Evolutionary conservation across 352 stramenopile genomes (phyloP), one percentile per base, ranked within the genome.

Genomic region (Elongisporangium undulatum): DNA sequence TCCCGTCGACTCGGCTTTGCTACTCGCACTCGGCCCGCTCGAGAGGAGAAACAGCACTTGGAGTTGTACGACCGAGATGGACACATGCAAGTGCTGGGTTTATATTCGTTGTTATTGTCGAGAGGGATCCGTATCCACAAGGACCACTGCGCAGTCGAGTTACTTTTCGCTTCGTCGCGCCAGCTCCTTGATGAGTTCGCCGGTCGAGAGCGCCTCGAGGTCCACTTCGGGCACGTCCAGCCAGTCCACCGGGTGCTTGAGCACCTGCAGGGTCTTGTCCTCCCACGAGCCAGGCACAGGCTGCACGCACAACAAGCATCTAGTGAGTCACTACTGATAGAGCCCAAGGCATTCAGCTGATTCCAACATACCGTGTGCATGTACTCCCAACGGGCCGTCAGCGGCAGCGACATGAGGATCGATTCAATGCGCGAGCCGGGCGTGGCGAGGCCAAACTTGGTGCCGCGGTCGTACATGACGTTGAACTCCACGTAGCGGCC

Each of bases 401-500:
- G 75, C 13, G 97, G 97, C 23, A 99, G 80, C 68, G 96, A 99
- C 96, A 99, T 99, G 24, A 99, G 82, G 64, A 99, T 99, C 61
- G 90, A 98, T 75, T 99, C 97, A 59, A 99, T 98, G 60, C 97
- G 93, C 22, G 95, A 97, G 21, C 95, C 95, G 0, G 88, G 88
- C 12, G 97, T 99, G 58, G 98, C 94, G 12, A 99, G 80, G 4
- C 97, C 97, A 67, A 99, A 99, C 53, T 99, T 96, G 34, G 97
- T 99, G 67, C 97, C 97, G 21, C 97, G 85, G 75, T 99, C 97
- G 73, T 99, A 99, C 66, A 99, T 98, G 61, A 99, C 86, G 82
- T 99, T 99, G 79, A 99, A 99, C 82, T 99, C 97, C 8, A 99
- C 95, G 79, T 99, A 99, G 63, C 94, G 88, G 49, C 96, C 96